A percentile compares a stretch with the other conserved stretches of the same genome.
Conservation (phyloP, 805 yeast species). For the Candida maesae region DNA sequence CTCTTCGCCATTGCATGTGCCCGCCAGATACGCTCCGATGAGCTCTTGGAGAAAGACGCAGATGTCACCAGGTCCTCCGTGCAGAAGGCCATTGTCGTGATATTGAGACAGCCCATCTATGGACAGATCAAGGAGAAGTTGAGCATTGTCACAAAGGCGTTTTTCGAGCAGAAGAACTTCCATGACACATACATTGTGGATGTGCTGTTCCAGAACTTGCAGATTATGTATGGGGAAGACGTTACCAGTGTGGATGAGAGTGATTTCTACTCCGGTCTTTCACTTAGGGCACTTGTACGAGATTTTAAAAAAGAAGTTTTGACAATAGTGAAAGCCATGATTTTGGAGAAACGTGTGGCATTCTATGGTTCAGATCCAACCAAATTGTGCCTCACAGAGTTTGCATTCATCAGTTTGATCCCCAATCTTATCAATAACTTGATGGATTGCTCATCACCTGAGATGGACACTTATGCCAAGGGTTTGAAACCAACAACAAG, state of each 20-base stretch:
- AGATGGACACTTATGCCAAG: constrained; percentile 49
- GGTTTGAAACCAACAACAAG: constrained; percentile 57
- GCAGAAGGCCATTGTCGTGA: constrained; percentile 85
- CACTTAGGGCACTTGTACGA: constrained; percentile 59
- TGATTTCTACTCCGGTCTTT: constrained; percentile 70
- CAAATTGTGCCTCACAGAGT: constrained; percentile 74
- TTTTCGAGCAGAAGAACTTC: constrained; percentile 77
- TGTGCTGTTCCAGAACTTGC: constrained; percentile 64
- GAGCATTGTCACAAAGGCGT: constrained; percentile 83
- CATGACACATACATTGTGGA: constrained; percentile 64
- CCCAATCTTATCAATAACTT: constrained; percentile 75
- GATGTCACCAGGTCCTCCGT: constrained; percentile 83
- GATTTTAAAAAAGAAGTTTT: constrained; percentile 57
- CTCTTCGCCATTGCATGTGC: constrained; percentile 95
- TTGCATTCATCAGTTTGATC: constrained; percentile 75
- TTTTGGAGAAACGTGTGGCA: constrained; percentile 70
- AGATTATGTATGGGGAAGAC: constrained; percentile 35
- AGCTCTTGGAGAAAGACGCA: constrained; percentile 49
- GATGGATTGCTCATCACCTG: constrained; percentile 77
- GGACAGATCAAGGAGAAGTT: constrained; percentile 86
- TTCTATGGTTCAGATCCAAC: constrained; percentile 81
- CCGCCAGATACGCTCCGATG: constrained; percentile 68
- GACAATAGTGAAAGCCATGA: constrained; percentile 67
- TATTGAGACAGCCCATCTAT: constrained; percentile 83
- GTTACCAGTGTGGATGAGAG: constrained; percentile 38